Base-by-base conservation (phyloP, 2,329 filamentous ascomycete genomes). In the Colletotrichum navitas region DNA sequence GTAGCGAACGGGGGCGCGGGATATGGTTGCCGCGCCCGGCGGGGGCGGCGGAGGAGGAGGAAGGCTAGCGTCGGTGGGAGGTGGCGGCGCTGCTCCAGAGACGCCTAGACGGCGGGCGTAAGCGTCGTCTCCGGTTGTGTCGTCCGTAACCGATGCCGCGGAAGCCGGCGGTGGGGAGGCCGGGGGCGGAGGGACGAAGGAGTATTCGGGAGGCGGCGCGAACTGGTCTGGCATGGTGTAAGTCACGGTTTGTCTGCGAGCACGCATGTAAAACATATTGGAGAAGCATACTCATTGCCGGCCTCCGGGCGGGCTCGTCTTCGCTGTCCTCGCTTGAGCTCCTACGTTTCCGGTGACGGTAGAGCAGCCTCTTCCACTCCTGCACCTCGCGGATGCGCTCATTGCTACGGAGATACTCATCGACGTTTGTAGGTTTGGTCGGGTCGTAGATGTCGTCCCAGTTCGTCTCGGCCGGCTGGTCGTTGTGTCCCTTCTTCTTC, bases 371-470 rank as follows among this genome's bases (percentile, higher is more conserved):
- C 79, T 95, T 97, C 95, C 95, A 98, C 76, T 97, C 94, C 68
- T 89, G 87, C 4, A 94, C 88, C 79, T 97, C 94, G 24, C 88
- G 85, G 71, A 95, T 89, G 78, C 93, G 92, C 82, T 97, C 94
- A 70, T 97, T 94, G 77, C 94, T 96, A 72, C 91, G 87, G 71
- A 93, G 88, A 79, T 96, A 98, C 77, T 95, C 93, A 66, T 95
- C 92, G 61, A 95, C 93, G 75, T 91, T 94, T 51, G 93, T 97
- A 11, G 95, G 94, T 49, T 93, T 85, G 14, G 92, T 86, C 0
- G 94, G 93, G 77, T 97, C 95, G 79, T 97, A 98, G 32, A 96
- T 89, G 79, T 97, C 94, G 79, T 97, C 93, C 94, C 94, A 98
- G 78, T 97, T 91, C n/a, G 88, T 90, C 79, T 90, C 87, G 63